These are phyloP conservation scores for Lachancea meyersii DNA, from an alignment of 805 yeast species.

Conservation along the genomic window DNA sequence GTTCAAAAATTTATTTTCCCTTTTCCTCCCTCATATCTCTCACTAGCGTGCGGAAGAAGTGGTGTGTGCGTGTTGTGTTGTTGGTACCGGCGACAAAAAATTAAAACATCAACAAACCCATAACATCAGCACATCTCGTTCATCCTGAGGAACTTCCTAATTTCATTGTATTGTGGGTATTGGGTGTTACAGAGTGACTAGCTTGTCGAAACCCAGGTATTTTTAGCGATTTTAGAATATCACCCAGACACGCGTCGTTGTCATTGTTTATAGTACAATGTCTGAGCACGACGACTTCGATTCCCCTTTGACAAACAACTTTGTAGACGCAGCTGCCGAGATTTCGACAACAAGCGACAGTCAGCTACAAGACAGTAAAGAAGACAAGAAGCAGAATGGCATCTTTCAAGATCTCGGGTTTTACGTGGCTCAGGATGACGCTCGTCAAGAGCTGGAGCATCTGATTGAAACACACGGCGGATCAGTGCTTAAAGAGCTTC, in stretches of 20 bases:
- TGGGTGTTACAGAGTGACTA: background rate
- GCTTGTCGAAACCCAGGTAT: background rate
- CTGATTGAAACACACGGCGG: slow-evolving; percentile 25
- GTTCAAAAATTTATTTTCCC: too few relatives aligned
- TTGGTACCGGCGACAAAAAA: too few relatives aligned
- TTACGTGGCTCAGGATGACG: slow-evolving; percentile 8
- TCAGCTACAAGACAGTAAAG: background rate
- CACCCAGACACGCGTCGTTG: slow-evolving; percentile 3
- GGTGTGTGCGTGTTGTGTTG: too few relatives aligned
- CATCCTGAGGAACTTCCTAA: background rate
- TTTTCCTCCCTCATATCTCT: too few relatives aligned
- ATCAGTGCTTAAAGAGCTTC: slow-evolving; percentile 17
- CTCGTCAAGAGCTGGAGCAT: slow-evolving; percentile 11
- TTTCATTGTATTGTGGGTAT: background rate
- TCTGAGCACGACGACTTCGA: slow-evolving; percentile 21
- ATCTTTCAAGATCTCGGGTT: slow-evolving; percentile 5
- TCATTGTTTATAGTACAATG: too few relatives aligned
- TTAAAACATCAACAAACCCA: background rate
- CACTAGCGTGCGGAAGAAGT: too few relatives aligned
- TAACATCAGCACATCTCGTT: slow-evolving; percentile 1
- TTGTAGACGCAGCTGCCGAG: slow-evolving; percentile 17
- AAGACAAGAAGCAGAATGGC: background rate
- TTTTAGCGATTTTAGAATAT: background rate
- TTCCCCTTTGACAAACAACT: slow-evolving; percentile 22
- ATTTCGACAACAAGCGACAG: background rate